phyloP scores from a whole-genome alignment of 176 grass and related monocot species.

The Melocanna baccifera region DNA sequence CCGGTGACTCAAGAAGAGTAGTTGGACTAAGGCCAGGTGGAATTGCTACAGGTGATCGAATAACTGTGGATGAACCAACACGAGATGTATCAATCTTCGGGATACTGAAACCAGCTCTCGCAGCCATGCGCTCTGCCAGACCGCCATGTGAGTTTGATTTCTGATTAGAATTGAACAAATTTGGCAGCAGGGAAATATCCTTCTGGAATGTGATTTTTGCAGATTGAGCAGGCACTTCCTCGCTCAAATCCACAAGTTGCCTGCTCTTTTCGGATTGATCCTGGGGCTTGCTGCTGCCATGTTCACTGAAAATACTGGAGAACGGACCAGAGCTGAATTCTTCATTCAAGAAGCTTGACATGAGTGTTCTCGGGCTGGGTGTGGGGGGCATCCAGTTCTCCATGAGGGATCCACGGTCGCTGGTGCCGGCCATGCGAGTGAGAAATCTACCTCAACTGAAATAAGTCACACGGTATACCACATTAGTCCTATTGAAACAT shows the following conservation, averaged over 20 bases:
- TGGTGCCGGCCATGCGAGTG: slow-evolving; percentile 30
- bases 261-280: slow-evolving; percentile 35
- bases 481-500: slow-evolving; percentile 31
- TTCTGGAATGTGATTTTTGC: slow-evolving; percentile 23
- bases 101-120: slow-evolving; percentile 74
- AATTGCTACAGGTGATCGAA: slow-evolving; percentile 76
- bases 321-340: slow-evolving; percentile 58
- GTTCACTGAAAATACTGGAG: slow-evolving; percentile 44
- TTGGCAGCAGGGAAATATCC: slow-evolving; percentile 44
- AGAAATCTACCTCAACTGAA: slow-evolving; percentile 30
- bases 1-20: slow-evolving; percentile 77
- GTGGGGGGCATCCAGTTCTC: slow-evolving; percentile 70
- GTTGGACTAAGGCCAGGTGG: slow-evolving; percentile 93
- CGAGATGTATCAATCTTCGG: slow-evolving; percentile 68
- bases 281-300: slow-evolving; percentile 25
- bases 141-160: slow-evolving; percentile 55
- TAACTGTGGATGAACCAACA: slow-evolving; percentile 53
- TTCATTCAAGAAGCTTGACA: slow-evolving; percentile 77
- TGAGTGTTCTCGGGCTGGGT: slow-evolving; percentile 61
- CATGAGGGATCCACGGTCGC: slow-evolving; percentile 51
- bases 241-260: slow-evolving; percentile 21
- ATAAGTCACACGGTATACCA: background rate
- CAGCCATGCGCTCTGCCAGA: slow-evolving; percentile 78
- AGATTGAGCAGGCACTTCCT: slow-evolving; percentile 38
- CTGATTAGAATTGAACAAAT: slow-evolving; percentile 31